Evolutionary conservation across 2,329 filamentous ascomycete species (phyloP), one percentile per base, ranked within the genome.

Genomic region (Trichoderma cornu-damae): DNA sequence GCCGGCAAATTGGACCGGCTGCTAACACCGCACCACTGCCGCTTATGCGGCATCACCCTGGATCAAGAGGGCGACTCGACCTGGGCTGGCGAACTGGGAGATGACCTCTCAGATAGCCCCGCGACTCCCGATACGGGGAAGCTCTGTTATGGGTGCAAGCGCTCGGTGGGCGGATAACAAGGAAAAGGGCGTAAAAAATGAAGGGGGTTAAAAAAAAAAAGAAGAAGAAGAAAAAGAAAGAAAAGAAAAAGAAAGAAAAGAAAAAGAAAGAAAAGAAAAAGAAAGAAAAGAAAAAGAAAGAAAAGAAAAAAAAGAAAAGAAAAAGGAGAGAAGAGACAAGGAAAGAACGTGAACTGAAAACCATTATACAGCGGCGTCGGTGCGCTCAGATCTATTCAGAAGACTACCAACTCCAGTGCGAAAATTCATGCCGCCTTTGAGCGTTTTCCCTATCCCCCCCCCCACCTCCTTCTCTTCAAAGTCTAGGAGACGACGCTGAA

Each of bases 141-240:
- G 57, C 68, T 90, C 42, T 92, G 88, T 67, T 90, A 91, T 72
- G 89, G 88, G 12, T 92, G 88, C 68, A 83, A 83, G 66, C 80
- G 87, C 67, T 86, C 86, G 48, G 75, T 84, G 47, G 73, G 77
- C 53, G 79, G 79, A 56, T 84, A 73, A 59, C 8, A 56, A 48
- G 11, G 14, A 22, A 9, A 6, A 1, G 12, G 3, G 3, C 7
- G 4, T 1, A 28, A 48, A 32, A 6, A 34, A 32, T 24, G 46
- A 69, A 51, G 44, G 0, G 3, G 16, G 26, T 12, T 9, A 38
- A 18, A 24, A 9, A 24, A 24, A 57, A 54, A 16, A 43, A 28
- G 11, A 30, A 20, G 56, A 32, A 32, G 47, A 69, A 52, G 44
- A 0, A 7, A 26, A 37, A 11, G 9, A 38, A 16, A 24, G 9